Base-by-base conservation (phyloP, 2,329 filamentous ascomycete genomes). In the Cercospora zeae-maydis region DNA sequence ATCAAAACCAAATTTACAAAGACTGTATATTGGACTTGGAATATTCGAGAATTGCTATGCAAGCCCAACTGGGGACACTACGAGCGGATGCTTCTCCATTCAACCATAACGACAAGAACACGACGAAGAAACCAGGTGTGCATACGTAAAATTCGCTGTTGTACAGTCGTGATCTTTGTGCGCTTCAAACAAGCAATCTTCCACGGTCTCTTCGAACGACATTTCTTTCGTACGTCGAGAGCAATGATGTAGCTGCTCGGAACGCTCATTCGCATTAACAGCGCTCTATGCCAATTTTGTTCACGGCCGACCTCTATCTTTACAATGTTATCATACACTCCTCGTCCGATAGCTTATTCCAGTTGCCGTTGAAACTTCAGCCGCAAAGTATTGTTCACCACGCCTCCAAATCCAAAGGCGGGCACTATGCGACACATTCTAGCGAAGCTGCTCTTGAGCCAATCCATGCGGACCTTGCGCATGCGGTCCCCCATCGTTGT, bases 361-460 rank as follows among this genome's bases (percentile, higher is more conserved):
- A 91, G 73, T 70, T 75, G 82, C 69, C 79, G 79, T 88, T 96
- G 92, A 69, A 93, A 74, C 58, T 74, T 79, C 72, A 78, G 81
- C 69, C 92, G 83, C 49, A 93, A 81, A 72, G 89, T 87, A 63
- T 83, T 83, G 77, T 96, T 96, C 10, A 95, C 89, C 10, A 96
- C 91, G 0, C 92, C 92, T 0, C 92, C 93, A 11, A 96, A 83
- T 1, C 92, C 93, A 80, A 93, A 96, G 0, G 92, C 92, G 16
- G 92, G 92, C 2, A 96, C 83, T 70, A 96, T 96, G 72, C 93
- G 84, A 64, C 89, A 89, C 77, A 96, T 89, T 59, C 92, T 80
- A 27, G 93, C 92, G 61, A 85, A 77, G 31, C 86, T 86, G 75
- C 89, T 93, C 66, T 88, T 83, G 16, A 83, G 78, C 87, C 92